phyloP scores from a whole-genome alignment of 2,329 filamentous ascomycete genomes.

The Colletotrichum sp. region DNA sequence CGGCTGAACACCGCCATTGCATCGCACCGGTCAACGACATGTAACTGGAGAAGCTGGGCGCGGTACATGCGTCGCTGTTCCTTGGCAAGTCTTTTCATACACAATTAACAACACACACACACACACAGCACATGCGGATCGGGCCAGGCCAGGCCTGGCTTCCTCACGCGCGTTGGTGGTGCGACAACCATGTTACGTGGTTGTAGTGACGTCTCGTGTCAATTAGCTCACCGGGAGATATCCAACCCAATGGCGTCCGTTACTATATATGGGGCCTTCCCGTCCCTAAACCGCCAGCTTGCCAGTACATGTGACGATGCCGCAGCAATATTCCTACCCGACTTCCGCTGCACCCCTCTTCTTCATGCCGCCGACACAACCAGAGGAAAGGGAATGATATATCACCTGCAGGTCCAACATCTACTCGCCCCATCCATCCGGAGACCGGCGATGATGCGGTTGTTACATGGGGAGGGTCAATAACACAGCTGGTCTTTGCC shows the following conservation, averaged over 20 bases:
- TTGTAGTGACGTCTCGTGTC: neutral
- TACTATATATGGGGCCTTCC: neutral
- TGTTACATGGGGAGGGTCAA: neutral
- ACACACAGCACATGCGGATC: neutral
- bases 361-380: neutral
- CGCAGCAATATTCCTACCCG: neutral
- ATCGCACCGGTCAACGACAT: slow-evolving; percentile 5
- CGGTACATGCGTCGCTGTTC: neutral
- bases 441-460: neutral
- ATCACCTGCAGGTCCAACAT: neutral
- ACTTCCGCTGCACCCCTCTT: neutral
- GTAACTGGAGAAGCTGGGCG: neutral
- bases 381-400: neutral
- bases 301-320: neutral
- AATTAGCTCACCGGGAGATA: neutral
- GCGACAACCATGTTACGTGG: neutral
- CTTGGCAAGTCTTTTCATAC: neutral
- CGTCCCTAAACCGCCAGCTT: neutral
- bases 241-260: neutral
- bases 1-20: neutral
- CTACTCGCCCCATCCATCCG: neutral
- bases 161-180: neutral
- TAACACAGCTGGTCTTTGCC: neutral
- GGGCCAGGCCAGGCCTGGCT: neutral
- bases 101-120: neutral